These are phyloP conservation scores for Pythium oligandrum DNA, from an alignment of 352 stramenopile genomes.

Conservation along the genomic window DNA sequence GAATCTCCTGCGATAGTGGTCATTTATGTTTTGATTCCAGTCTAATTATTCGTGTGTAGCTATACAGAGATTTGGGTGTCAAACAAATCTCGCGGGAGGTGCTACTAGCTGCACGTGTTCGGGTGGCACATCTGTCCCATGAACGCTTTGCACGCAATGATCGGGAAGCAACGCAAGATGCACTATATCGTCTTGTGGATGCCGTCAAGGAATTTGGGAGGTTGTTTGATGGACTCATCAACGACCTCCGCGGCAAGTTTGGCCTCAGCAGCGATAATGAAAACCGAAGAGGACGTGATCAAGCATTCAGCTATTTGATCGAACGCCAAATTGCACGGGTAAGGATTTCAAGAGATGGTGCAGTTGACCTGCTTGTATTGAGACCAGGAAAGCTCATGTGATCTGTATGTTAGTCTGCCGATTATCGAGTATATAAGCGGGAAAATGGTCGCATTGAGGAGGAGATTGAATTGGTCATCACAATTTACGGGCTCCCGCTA, in stretches of 20 bases:
- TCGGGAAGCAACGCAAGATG: slow-evolving; percentile 45
- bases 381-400: too few species aligned
- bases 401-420: too few species aligned
- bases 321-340: slow-evolving; percentile 38
- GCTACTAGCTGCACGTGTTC: slow-evolving; percentile 12
- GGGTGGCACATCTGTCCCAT: slow-evolving; percentile 12
- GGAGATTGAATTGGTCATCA: slow-evolving; percentile 34
- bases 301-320: slow-evolving; percentile 42
- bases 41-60: slow-evolving; percentile 22
- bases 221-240: slow-evolving; percentile 39
- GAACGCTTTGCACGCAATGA: slow-evolving; percentile 17
- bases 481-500: slow-evolving; percentile 13
- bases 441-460: slow-evolving; percentile 9
- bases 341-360: not conserved
- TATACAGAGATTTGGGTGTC: slow-evolving; percentile 31
- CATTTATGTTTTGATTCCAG: not conserved
- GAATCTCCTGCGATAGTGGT: not conserved
- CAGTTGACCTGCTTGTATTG: too few species aligned
- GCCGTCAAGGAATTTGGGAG: slow-evolving; percentile 34
- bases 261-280: slow-evolving; percentile 30
- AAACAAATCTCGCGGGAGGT: slow-evolving; percentile 1
- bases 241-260: slow-evolving; percentile 36
- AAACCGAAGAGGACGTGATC: slow-evolving; percentile 39
- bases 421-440: not conserved
- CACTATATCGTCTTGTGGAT: slow-evolving; percentile 29